Conservation (phyloP, 1,139 yeast genomes). For the Wickerhamomyces sp. region DNA sequence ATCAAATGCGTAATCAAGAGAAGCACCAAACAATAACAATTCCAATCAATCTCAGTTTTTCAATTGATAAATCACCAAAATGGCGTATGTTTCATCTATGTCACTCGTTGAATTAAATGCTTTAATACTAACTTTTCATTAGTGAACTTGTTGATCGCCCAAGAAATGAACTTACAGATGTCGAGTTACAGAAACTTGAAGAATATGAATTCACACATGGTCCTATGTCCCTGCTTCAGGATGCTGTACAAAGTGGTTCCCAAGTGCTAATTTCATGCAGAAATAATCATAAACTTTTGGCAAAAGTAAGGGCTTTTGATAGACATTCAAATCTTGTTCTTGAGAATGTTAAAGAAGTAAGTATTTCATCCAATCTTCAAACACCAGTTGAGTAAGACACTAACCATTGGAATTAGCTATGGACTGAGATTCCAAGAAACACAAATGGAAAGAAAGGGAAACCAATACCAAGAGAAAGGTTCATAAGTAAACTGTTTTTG, state of each 20-base stretch:
- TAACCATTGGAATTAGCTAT: conserved; percentile 34
- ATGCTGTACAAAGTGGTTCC: conserved; percentile 67
- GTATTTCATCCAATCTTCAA: conserved; percentile 9
- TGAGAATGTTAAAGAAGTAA: conserved; percentile 81
- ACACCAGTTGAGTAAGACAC: neutral
- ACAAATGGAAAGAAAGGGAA: conserved; percentile 69
- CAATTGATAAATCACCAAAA: conserved; percentile 1
- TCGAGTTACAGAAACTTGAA: conserved; percentile 76
- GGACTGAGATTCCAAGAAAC: conserved; percentile 70
- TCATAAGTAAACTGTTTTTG: conserved; percentile 81
- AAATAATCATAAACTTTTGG: conserved; percentile 87
- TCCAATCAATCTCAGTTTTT: neutral
- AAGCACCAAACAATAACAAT: neutral
- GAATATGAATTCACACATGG: conserved; percentile 90
- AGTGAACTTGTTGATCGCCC: conserved; percentile 70
- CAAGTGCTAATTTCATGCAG: conserved; percentile 87
- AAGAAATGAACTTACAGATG: conserved; percentile 72
- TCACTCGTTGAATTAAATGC: neutral
- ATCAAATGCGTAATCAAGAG: neutral
- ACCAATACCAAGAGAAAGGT: conserved; percentile 73
- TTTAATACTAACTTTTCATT: conserved; percentile 9
- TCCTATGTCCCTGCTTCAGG: conserved; percentile 81
- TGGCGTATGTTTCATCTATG: conserved; percentile 15
- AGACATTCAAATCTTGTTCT: conserved; percentile 91
- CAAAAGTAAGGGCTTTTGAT: conserved; percentile 90